phyloP scores from a whole-genome alignment of 208 protist species.

The Acanthamoeba polyphaga region DNA sequence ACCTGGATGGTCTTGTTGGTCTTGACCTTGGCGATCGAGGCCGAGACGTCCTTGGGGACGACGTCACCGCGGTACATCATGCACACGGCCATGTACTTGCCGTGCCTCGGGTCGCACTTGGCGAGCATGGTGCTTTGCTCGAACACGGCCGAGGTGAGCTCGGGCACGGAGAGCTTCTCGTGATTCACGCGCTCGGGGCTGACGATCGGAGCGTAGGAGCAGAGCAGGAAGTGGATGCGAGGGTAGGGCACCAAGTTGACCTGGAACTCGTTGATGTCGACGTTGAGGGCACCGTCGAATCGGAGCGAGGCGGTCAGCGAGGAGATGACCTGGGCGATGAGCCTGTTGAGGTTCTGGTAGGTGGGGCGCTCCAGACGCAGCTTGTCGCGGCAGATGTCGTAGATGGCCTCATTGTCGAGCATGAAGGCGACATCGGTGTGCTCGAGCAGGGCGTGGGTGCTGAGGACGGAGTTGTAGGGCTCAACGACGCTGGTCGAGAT shows the following conservation, averaged over 20 bases:
- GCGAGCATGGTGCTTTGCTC: slow-evolving; percentile 96
- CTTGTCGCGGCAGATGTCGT: slow-evolving; percentile 94
- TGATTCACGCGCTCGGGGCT: slow-evolving; percentile 94
- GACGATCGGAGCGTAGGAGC: slow-evolving; percentile 96
- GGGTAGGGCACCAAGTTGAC: slow-evolving; percentile 98
- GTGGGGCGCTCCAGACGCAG: slow-evolving; percentile 96
- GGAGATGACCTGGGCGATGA: slow-evolving; percentile 97
- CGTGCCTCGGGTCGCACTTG: slow-evolving; percentile 95
- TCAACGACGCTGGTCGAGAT: slow-evolving; percentile 97
- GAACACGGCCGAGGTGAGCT: slow-evolving; percentile 96
- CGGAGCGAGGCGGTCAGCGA: slow-evolving; percentile 96
- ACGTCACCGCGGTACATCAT: slow-evolving; percentile 98
- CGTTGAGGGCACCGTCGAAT: slow-evolving; percentile 97
- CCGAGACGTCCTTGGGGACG: slow-evolving; percentile 97
- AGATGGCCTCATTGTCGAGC: slow-evolving; percentile 97
- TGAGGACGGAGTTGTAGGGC: slow-evolving; percentile 98
- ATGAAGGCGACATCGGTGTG: slow-evolving; percentile 96
- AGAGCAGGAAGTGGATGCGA: slow-evolving; percentile 97
- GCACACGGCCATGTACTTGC: slow-evolving; percentile 98
- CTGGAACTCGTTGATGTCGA: slow-evolving; percentile 98
- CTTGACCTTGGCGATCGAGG: slow-evolving; percentile 95
- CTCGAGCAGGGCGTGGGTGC: slow-evolving; percentile 95
- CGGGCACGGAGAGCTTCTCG: slow-evolving; percentile 95
- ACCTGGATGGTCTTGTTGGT: slow-evolving; percentile 94
- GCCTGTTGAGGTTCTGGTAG: slow-evolving; percentile 97